Percentiles rank a stretch among this genome's conserved stretches.
phyloP scores from a whole-genome alignment of 441 rosid species.

The Sinapis alba region DNA sequence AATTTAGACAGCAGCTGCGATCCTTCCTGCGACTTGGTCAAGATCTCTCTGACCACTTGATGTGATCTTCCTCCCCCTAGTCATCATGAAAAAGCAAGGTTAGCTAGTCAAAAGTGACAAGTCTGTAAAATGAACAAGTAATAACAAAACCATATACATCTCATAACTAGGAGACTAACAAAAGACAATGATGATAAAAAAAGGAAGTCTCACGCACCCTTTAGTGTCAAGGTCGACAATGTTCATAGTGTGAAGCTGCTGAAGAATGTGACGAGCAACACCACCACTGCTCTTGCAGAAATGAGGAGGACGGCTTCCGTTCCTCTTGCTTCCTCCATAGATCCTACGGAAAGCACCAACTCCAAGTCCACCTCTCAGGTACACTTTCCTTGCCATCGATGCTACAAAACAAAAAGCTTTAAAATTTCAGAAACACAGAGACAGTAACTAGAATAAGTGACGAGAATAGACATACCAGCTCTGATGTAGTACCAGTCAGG shows the following conservation, averaged over 20 bases:
- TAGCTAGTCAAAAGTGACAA: background rate
- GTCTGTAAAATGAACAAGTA: too few species aligned
- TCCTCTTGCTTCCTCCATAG: conserved; percentile 94
- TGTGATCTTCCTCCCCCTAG: conserved; percentile 44
- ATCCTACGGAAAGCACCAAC: conserved; percentile 92
- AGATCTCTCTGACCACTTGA: conserved; percentile 46
- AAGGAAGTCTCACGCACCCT: too few species aligned
- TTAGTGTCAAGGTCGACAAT: conserved; percentile 71
- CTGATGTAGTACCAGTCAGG: conserved; percentile 96
- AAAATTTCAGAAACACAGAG: background rate
- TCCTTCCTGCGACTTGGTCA: conserved; percentile 44
- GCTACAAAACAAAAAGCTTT: conserved; percentile 43
- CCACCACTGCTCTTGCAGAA: conserved; percentile 95
- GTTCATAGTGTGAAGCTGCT: conserved; percentile 74
- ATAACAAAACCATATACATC: too few species aligned
- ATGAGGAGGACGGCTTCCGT: conserved; percentile 90
- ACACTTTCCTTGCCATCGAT: conserved; percentile 91
- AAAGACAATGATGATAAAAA: too few species aligned
- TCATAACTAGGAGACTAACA: too few species aligned
- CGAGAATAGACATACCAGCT: conserved; percentile 55
- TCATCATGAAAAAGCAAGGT: background rate
- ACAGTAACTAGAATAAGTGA: background rate
- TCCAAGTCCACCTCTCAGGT: conserved; percentile 92
- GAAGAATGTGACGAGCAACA: conserved; percentile 87
- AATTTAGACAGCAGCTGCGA: conserved; percentile 32